phyloP scores from a whole-genome alignment of 2,329 filamentous ascomycete species.

The Curvularia hawaiiensis region DNA sequence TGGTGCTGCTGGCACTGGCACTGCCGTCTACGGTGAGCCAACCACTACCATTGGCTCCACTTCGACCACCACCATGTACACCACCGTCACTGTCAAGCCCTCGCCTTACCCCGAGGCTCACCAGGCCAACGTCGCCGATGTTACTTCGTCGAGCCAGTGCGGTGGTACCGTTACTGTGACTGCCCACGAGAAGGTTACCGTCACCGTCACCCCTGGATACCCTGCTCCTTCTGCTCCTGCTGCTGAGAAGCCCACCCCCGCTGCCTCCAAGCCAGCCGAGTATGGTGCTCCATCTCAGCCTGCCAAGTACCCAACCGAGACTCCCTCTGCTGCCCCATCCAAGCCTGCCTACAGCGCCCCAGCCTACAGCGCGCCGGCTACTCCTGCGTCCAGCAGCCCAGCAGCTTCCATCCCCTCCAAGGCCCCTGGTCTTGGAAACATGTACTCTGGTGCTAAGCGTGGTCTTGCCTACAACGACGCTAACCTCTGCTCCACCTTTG shows the following conservation, averaged over 20 bases:
- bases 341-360: conserved; percentile 18
- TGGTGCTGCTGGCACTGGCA: conserved; percentile 27
- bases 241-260: background rate
- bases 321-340: conserved; percentile 17
- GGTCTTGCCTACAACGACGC: conserved; percentile 71
- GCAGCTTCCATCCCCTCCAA: conserved; percentile 22
- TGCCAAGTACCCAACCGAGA: conserved; percentile 13
- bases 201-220: conserved; percentile 45
- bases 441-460: conserved; percentile 59
- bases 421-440: conserved; percentile 26
- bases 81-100: conserved; percentile 27
- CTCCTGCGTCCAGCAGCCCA: conserved; percentile 15
- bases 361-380: conserved; percentile 14
- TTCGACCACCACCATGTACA: conserved; percentile 37
- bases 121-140: conserved; percentile 27
- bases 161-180: conserved; percentile 46
- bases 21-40: conserved; percentile 20
- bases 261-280: conserved; percentile 15
- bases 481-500: conserved; percentile 59
- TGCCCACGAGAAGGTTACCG: conserved; percentile 48
- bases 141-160: conserved; percentile 26
- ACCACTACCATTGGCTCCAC: conserved; percentile 35
- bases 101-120: conserved; percentile 20
- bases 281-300: conserved; percentile 12
- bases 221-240: conserved; percentile 7